These are phyloP conservation scores for Pseudocercospora crystallina DNA, from an alignment of 2,329 filamentous ascomycete species.

Conservation along the genomic window DNA sequence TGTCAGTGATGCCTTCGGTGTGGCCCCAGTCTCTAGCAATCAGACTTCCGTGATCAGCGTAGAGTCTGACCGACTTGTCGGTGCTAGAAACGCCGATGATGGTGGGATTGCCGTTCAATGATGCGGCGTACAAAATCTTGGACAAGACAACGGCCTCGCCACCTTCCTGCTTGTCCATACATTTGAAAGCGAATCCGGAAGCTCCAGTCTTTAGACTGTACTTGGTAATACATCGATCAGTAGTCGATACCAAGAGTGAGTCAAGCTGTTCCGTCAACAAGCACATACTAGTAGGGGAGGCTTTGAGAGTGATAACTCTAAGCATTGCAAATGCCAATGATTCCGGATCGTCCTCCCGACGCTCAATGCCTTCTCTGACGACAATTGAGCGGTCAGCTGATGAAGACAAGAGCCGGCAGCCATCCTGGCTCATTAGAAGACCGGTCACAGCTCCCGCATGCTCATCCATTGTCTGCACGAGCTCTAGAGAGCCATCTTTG, in stretches of 20 bases:
- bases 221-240: conserved; percentile 63
- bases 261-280: conserved; percentile 63
- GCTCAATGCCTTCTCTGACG: conserved; percentile 72
- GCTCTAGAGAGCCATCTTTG: conserved; percentile 45
- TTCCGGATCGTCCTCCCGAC: conserved; percentile 59
- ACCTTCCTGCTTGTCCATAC: conserved; percentile 70
- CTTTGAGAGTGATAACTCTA: conserved; percentile 77
- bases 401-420: conserved; percentile 70
- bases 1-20: conserved; percentile 87
- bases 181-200: conserved; percentile 73
- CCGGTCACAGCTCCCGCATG: conserved; percentile 83
- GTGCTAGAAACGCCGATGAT: conserved; percentile 88
- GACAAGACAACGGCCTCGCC: conserved; percentile 81
- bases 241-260: conserved; percentile 58
- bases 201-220: conserved; percentile 59
- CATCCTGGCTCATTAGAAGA: conserved; percentile 72
- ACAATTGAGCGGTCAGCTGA: conserved; percentile 87
- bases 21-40: conserved; percentile 92
- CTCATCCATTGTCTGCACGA: conserved; percentile 89
- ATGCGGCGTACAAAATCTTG: conserved; percentile 64
- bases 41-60: conserved; percentile 76
- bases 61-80: conserved; percentile 91
- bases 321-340: conserved; percentile 74
- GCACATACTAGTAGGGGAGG: conserved; percentile 82
- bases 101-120: conserved; percentile 61